Evolutionary conservation across 2,329 filamentous ascomycete species (phyloP).

Genomic region (Phoma sp.): DNA sequence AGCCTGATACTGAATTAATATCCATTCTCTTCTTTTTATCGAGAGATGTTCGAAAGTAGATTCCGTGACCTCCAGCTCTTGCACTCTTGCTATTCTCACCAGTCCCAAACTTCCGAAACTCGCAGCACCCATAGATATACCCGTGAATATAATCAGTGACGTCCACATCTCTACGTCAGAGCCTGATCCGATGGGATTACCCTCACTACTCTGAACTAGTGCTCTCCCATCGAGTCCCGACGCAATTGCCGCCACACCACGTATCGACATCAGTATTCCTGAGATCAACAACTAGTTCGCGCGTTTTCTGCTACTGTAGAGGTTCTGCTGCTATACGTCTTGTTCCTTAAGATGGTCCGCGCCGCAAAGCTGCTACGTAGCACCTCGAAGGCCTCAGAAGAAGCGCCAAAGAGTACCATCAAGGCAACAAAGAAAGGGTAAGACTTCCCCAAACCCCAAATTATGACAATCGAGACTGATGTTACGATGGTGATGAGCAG

Average conservation of each 20-base stretch:
- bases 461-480: too few relatives aligned
- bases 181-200: not conserved
- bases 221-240: not conserved
- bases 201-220: not conserved
- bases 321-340: not conserved
- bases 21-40: too few relatives aligned
- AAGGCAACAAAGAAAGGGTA: too few relatives aligned
- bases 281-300: not conserved
- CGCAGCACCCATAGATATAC: not conserved
- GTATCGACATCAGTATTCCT: not conserved
- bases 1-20: too few relatives aligned
- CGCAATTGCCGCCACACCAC: not conserved
- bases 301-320: too few relatives aligned
- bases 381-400: too few relatives aligned
- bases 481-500: too few relatives aligned
- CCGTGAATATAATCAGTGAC: not conserved
- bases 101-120: not conserved
- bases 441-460: too few relatives aligned
- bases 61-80: too few relatives aligned
- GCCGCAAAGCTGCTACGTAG: not conserved
- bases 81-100: too few relatives aligned
- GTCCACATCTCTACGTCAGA: slow-evolving; percentile 2
- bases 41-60: too few relatives aligned
- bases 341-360: not conserved
- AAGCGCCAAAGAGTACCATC: too few relatives aligned